These are phyloP conservation scores for Amniculicola lignicola DNA, from an alignment of 495 filamentous ascomycete species.

Conservation along the genomic window DNA sequence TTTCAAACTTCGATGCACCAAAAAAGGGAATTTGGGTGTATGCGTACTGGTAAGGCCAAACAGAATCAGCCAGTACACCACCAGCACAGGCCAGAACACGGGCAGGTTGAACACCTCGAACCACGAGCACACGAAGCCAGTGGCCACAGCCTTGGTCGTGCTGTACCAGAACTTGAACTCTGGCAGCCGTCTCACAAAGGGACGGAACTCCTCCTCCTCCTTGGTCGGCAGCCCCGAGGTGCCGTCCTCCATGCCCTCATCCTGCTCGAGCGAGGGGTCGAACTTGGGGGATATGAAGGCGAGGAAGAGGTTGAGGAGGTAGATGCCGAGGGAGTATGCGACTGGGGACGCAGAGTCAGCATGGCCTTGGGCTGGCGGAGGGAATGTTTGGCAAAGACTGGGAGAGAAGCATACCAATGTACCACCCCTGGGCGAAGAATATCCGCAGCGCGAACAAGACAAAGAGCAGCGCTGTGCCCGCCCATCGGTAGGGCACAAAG, in stretches of 20 bases:
- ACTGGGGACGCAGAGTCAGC: slow-evolving; percentile 52
- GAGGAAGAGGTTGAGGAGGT: slow-evolving; percentile 98
- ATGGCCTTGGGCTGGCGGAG: neutral
- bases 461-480: slow-evolving; percentile 70
- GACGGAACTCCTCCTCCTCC: slow-evolving; percentile 93
- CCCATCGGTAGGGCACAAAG: slow-evolving; percentile 83
- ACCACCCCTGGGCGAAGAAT: slow-evolving; percentile 92
- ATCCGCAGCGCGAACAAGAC: slow-evolving; percentile 83
- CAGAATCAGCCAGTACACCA: slow-evolving; percentile 97
- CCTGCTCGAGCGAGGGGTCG: slow-evolving; percentile 92
- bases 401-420: slow-evolving; percentile 66
- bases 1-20: neutral
- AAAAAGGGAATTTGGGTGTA: too few species aligned
- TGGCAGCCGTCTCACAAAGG: slow-evolving; percentile 90
- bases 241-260: slow-evolving; percentile 95
- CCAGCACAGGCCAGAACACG: slow-evolving; percentile 97
- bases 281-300: slow-evolving; percentile 98
- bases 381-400: neutral
- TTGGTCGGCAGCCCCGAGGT: slow-evolving; percentile 78
- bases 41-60: slow-evolving; percentile 88
- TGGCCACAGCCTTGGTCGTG: slow-evolving; percentile 79
- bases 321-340: slow-evolving; percentile 96
- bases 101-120: slow-evolving; percentile 91
- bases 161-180: slow-evolving; percentile 99
- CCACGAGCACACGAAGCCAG: slow-evolving; percentile 88